Evolutionary conservation across 2,329 filamentous ascomycete genomes (phyloP).

Genomic region (Fonsecaea multimorphosa): DNA sequence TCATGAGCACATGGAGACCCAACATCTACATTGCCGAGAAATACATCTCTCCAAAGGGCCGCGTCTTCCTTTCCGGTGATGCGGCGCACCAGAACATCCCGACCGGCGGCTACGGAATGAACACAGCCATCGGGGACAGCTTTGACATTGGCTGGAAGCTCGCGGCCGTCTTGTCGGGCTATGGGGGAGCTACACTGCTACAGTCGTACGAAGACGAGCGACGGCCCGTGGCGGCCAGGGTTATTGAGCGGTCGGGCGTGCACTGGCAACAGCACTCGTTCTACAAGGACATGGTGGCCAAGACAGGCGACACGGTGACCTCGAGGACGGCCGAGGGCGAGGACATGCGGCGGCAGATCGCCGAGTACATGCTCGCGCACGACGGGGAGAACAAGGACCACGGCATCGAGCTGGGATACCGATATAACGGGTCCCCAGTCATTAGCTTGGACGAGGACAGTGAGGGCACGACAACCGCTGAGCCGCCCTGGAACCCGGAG

Average conservation of each 20-base stretch:
- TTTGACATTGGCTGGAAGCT: slow-evolving; percentile 48
- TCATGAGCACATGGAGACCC: slow-evolving; percentile 42
- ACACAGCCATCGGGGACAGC: slow-evolving; percentile 47
- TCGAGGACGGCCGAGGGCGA: slow-evolving; percentile 15
- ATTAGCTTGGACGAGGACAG: slow-evolving; percentile 30
- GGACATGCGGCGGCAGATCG: slow-evolving; percentile 13
- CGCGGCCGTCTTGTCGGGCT: slow-evolving; percentile 40
- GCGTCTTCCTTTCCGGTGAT: slow-evolving; percentile 46
- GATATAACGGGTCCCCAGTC: slow-evolving; percentile 36
- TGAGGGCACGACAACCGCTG: background rate
- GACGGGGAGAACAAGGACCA: slow-evolving; percentile 35
- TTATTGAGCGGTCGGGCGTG: slow-evolving; percentile 40
- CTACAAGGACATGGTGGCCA: slow-evolving; percentile 14
- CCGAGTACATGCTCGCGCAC: slow-evolving; percentile 1
- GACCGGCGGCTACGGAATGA: slow-evolving; percentile 49
- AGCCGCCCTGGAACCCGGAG: slow-evolving; percentile 32
- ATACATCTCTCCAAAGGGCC: slow-evolving; percentile 34
- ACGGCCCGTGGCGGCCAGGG: slow-evolving; percentile 40
- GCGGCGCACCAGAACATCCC: slow-evolving; percentile 44
- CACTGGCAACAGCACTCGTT: slow-evolving; percentile 21
- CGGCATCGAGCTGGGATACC: slow-evolving; percentile 40
- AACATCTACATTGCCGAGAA: slow-evolving; percentile 42
- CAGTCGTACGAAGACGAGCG: slow-evolving; percentile 43
- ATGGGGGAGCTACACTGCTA: slow-evolving; percentile 40
- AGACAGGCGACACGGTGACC: slow-evolving; percentile 9